Evolutionary conservation across 139 green algal species (phyloP), one percentile per base, ranked within the genome.

Genomic region (Deuterostichococcus epilithicus): DNA sequence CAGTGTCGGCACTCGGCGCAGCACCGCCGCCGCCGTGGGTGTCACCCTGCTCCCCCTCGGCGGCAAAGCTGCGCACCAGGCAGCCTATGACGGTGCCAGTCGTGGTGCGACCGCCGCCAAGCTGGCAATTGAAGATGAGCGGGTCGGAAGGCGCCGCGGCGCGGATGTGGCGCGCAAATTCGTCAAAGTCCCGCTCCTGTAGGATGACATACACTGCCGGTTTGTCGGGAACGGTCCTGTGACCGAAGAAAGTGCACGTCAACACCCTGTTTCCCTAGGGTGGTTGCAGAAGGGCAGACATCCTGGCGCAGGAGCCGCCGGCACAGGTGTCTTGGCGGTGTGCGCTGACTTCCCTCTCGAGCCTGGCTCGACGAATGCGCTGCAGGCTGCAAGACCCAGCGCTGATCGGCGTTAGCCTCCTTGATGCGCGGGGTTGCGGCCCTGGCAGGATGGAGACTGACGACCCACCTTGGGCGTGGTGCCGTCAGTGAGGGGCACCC

Each of bases 121-220:
- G 88, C 84, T 95, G 88, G 84, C 94, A 98, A 82, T 94, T 97
- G 89, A 97, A 97, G 60, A 98, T 85, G 33, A 94, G 66, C 4
- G 88, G 80, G 67, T 88, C 76, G 26, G 73, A 63, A 23, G 78
- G 80, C 0, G 67, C 78, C 0, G 85, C 81, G 6, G 70, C 58
- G 22, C 72, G 81, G 3, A 90, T 77, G 32, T 77, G 72, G 28
- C 42, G 26, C 58, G 86, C 85, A 45, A 91, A 86, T 23, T 60
- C 47, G 76, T 95, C 89, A 74, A 93, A 89, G 84, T 93, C 88
- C 1, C 37, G 44, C 26, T 78, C 81, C 79, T 63, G 52, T 20
- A 63, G 8, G 10, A 13, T 52, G 8, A 13, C 42, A 52, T n/a
- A n/a, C n/a, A 90, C n/a, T n/a, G n/a, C n/a, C n/a, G n/a, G n/a